Evolutionary conservation across 1,284 basidiomycete species (phyloP), one percentile per base, ranked within the genome.

Genomic region (Megacollybia platyphylla): DNA sequence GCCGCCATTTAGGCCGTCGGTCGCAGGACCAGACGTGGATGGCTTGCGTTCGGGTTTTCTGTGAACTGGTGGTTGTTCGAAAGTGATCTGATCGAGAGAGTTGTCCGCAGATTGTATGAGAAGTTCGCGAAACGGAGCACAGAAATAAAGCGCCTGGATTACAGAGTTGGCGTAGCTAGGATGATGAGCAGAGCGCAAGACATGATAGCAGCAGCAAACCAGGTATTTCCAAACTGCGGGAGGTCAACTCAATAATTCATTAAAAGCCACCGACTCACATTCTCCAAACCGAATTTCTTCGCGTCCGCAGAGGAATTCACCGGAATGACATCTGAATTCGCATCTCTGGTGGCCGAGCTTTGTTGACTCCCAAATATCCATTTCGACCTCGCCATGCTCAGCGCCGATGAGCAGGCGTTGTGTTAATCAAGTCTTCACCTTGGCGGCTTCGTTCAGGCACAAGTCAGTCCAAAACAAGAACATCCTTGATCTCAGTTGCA

Each of bases 91-190:
- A 3, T 11, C 11, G 39, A 29, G 9, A n/a, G 68, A 68, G 24
- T 58, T 59, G 54, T 73, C 70, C 18, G 69, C 61, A 46, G 77
- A 71, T 40, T 79, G 70, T 39, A 77, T 68, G 48, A 90, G 64
- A 45, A 87, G 80, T 36, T 86, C 75, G 32, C 87, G 71, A 56
- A 91, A 88, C 0, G 87, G 85, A n/a, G 70, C 61, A 51, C 86
- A 40, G 11, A 40, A 40, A 11, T 97, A 98, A 43, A 97, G 77
- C 0, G 93, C 85, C 61, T 98, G 94, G 7, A 98, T 73, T 24
- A 98, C 89, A 11, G 94, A 97, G 64, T 97, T 98, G 67, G 87
- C 92, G 62, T 98, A 98, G 65, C 89, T 91, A 59, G 44, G 39
- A 46, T 11, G 20, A 13, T 44, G 10, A 30, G 27, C 31, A 17